Base-by-base conservation (phyloP, 2,329 filamentous ascomycete genomes). In the Ophiognomonia clavigignenti-juglandacearum region DNA sequence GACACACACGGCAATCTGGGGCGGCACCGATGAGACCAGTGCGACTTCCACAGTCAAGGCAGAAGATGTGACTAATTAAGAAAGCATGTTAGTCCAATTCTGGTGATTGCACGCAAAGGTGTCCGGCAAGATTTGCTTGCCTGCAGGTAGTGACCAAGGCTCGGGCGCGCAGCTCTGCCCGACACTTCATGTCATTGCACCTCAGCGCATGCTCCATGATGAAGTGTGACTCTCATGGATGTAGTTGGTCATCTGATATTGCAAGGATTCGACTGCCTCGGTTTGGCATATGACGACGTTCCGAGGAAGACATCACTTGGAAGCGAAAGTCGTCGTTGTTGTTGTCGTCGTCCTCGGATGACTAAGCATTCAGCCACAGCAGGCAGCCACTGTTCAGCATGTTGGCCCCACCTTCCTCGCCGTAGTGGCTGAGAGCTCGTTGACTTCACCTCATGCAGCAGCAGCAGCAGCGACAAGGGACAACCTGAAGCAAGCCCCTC, bases 1-100 rank as follows among this genome's bases (percentile, higher is more conserved):
- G 91, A 61, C 91, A 97, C 1, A 68, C 58, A 41, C 61, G 68
- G 35, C 77, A 72, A 24, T 73, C 71, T 36, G 73, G 70, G 3
- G 71, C 70, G 20, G 77, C 71, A 14, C 68, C 71, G 1, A 77
- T 74, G n/a, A 95, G 70, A 1, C 83, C 82, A 13, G 82, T 72
- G 4, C 64, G 70, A 29, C 83, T 75, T 22, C 86, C 84, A 59
- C 92, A 97, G 16, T 79, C 71, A 2, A 82, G 65, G 61, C 92
- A 96, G 67, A 95, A 95, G 35, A 95, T 84, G 65, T 96, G 92
- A 53, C 90, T 90, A 32, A n/a, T n/a, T n/a, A n/a, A n/a, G n/a
- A n/a, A n/a, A n/a, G n/a, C n/a, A n/a, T n/a, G n/a, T n/a, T n/a
- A n/a, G n/a, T n/a, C n/a, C n/a, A n/a, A n/a, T n/a, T n/a, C n/a